Evolutionary conservation across 208 protist genomes (phyloP).

Genomic region (Leishmania tarentolae): DNA sequence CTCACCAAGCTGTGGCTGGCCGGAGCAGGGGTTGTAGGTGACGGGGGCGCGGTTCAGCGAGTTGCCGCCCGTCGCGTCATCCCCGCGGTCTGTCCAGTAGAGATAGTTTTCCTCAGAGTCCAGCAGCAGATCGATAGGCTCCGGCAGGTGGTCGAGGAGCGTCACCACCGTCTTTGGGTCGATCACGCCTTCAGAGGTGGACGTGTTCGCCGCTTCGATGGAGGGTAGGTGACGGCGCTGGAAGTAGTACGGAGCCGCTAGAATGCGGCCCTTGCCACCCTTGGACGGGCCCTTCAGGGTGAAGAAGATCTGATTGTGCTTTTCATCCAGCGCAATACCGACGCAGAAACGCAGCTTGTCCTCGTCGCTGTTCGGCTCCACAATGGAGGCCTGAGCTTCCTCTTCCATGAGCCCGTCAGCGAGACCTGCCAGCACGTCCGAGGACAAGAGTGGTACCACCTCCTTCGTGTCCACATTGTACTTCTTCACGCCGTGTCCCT

Average conservation of each 20-base stretch:
- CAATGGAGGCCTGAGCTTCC: constrained; percentile 9
- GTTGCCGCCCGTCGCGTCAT: constrained; percentile 36
- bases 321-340: constrained; percentile 45
- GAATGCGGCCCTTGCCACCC: constrained; percentile 39
- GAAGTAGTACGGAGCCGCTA: constrained; percentile 46
- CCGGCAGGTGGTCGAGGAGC: constrained; percentile 34
- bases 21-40: constrained; percentile 21
- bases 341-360: constrained; percentile 44
- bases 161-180: constrained; percentile 27
- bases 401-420: constrained; percentile 10
- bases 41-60: constrained; percentile 38
- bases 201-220: constrained; percentile 13
- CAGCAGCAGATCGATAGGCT: constrained; percentile 49
- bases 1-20: constrained; percentile 26
- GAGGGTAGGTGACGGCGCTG: constrained; percentile 33
- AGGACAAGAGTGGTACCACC: constrained; percentile 41
- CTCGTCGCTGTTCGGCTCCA: constrained; percentile 32
- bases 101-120: constrained; percentile 34
- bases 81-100: constrained; percentile 57
- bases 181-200: constrained; percentile 37
- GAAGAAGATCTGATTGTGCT: constrained; percentile 44
- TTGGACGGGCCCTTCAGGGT: constrained; percentile 50
- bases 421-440: constrained; percentile 27
- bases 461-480: constrained; percentile 47
- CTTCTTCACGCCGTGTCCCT: constrained; percentile 52